Evolutionary conservation across 768 basidiomycete genomes (phyloP).

Genomic region (Pleurotus sapidus): DNA sequence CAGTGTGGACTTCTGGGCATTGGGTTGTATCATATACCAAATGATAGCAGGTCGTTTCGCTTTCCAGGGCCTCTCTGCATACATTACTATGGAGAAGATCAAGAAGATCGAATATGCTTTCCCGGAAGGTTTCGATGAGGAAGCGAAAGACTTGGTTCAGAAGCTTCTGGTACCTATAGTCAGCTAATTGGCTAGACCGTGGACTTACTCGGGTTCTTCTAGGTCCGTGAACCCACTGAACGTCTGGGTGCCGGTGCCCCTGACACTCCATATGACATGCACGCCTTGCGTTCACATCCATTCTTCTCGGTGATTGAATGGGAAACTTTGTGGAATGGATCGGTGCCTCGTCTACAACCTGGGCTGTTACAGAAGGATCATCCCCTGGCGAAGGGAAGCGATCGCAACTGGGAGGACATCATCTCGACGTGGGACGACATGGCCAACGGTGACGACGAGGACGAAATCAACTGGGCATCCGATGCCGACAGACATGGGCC

Average conservation of each 20-base stretch:
- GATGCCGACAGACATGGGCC: conserved; percentile 34
- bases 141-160: conserved; percentile 78
- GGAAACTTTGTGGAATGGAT: conserved; percentile 53
- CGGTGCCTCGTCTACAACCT: conserved; percentile 49
- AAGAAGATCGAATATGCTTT: conserved; percentile 84
- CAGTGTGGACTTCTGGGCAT: conserved; percentile 94
- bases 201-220: conserved; percentile 4
- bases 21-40: conserved; percentile 93
- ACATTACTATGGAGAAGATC: conserved; percentile 94
- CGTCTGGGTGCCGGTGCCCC: conserved; percentile 49
- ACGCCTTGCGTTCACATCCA: conserved; percentile 46
- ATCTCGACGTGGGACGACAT: conserved; percentile 54
- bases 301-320: conserved; percentile 52
- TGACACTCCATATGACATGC: conserved; percentile 33
- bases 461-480: conserved; percentile 53
- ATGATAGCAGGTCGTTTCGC: conserved; percentile 90
- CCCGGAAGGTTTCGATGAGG: conserved; percentile 80
- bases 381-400: conserved; percentile 24
- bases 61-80: conserved; percentile 89
- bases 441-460: conserved; percentile 27
- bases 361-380: conserved; percentile 51
- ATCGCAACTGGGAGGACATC: conserved; percentile 49
- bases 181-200: not conserved
- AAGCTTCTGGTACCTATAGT: conserved; percentile 61
- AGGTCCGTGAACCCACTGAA: conserved; percentile 27